Conservation (phyloP, 495 filamentous ascomycete genomes). For the Pseudotulostoma volvatum region DNA sequence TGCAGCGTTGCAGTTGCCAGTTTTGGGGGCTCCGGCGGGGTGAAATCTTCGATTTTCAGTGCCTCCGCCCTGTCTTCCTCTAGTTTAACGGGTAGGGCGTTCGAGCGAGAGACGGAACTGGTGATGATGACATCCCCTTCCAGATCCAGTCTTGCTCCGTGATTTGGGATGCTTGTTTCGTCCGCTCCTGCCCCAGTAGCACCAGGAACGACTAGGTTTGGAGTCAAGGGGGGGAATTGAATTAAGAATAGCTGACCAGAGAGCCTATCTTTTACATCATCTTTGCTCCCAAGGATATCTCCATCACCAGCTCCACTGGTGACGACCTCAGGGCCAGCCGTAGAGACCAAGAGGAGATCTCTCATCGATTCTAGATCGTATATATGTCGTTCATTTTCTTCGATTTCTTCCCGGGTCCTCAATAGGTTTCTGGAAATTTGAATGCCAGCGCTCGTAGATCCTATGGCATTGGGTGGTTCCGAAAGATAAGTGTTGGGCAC, state of each 20-base stretch:
- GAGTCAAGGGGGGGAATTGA: conserved; percentile 40
- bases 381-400: conserved; percentile 29
- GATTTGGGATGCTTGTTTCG: conserved; percentile 2
- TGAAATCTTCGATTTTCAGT: conserved; percentile 11
- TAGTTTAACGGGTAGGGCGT: conserved; percentile 12
- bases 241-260: conserved; percentile 34
- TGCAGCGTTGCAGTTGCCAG: conserved; percentile 25
- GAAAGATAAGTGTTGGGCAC: too few species aligned
- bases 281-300: conserved; percentile 13
- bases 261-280: conserved; percentile 16
- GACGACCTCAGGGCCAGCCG: conserved; percentile 6
- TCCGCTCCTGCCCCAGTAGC: conserved; percentile 6
- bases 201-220: conserved; percentile 26
- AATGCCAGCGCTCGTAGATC: conserved; percentile 14
- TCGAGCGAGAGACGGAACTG: conserved; percentile 1
- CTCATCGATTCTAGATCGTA: conserved; percentile 24
- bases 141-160: neutral
- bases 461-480: conserved; percentile 19
- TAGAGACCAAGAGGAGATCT: conserved; percentile 18
- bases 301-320: conserved; percentile 7
- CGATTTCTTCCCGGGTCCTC: conserved; percentile 30
- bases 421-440: conserved; percentile 22
- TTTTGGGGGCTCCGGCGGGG: conserved; percentile 5
- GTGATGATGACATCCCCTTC: conserved; percentile 3
- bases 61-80: conserved; percentile 19